phyloP scores from a whole-genome alignment of 2,329 filamentous ascomycete species.

The Canariomyces notabilis region DNA sequence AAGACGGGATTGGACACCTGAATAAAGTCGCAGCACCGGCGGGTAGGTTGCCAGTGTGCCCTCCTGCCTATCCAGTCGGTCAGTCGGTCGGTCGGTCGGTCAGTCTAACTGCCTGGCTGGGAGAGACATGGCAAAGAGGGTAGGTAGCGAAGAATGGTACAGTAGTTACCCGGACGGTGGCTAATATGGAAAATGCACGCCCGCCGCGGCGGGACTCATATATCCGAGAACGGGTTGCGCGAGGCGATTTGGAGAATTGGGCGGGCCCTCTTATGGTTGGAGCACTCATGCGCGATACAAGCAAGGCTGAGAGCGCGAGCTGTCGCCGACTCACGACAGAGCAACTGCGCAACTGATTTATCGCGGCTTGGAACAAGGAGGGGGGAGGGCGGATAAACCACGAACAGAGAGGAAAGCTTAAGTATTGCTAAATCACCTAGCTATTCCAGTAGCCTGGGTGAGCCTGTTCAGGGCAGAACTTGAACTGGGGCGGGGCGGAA shows the following conservation, averaged over 20 bases:
- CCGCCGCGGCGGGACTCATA: neutral
- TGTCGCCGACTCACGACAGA: no score
- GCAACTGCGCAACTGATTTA: no score
- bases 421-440: no score
- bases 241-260: neutral
- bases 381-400: neutral
- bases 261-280: no score
- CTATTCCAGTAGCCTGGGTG: neutral
- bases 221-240: neutral
- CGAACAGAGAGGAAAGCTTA: no score
- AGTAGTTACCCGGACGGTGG: constrained; percentile 1
- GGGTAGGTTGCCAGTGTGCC: neutral
- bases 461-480: neutral
- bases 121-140: neutral
- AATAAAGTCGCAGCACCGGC: neutral
- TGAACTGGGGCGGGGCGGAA: no score
- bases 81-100: no score
- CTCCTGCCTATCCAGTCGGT: no score
- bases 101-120: neutral
- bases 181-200: constrained; percentile 4
- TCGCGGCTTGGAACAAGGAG: no score
- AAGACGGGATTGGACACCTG: neutral
- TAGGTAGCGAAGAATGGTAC: neutral
- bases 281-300: no score
- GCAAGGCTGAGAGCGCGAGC: no score